Conservation (phyloP, 73 alveolate species). For the Uronychia setigera region DNA sequence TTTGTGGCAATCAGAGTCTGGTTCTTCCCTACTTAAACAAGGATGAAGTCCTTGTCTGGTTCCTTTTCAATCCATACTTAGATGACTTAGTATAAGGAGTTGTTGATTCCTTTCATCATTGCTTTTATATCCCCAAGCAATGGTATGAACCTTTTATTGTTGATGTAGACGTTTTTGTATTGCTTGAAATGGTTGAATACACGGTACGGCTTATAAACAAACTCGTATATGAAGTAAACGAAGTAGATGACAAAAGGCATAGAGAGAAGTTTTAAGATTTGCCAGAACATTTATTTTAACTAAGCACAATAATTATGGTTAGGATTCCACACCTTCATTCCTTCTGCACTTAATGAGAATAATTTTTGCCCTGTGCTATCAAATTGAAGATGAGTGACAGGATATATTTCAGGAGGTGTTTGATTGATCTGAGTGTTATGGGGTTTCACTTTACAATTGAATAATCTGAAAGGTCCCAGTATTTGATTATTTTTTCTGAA, state of each 20-base stretch:
- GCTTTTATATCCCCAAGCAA: too few relatives aligned
- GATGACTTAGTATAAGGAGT: not conserved
- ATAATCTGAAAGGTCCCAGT: conserved; percentile 44
- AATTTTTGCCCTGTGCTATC: not conserved
- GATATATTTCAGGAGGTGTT: not conserved
- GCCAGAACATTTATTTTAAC: too few relatives aligned
- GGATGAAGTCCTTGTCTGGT: not conserved
- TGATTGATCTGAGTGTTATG: not conserved
- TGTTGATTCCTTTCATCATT: too few relatives aligned
- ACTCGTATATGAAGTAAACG: not conserved
- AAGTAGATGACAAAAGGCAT: too few relatives aligned
- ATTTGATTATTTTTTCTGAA: conserved; percentile 27
- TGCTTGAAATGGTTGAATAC: not conserved
- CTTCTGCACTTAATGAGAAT: not conserved
- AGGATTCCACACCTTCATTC: conserved; percentile 1
- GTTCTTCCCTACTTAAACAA: not conserved
- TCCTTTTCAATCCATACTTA: not conserved
- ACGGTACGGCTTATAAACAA: not conserved
- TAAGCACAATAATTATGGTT: too few relatives aligned
- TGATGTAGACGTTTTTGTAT: not conserved
- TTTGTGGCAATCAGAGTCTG: not conserved
- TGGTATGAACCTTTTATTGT: too few relatives aligned
- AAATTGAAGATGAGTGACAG: not conserved
- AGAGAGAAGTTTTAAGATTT: too few relatives aligned
- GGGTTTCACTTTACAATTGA: not conserved